A percentile compares a stretch with the other conserved stretches of the same genome.
These are phyloP conservation scores for Clitoria ternatea DNA, from an alignment of 306 rosid species.

Conservation along the genomic window DNA sequence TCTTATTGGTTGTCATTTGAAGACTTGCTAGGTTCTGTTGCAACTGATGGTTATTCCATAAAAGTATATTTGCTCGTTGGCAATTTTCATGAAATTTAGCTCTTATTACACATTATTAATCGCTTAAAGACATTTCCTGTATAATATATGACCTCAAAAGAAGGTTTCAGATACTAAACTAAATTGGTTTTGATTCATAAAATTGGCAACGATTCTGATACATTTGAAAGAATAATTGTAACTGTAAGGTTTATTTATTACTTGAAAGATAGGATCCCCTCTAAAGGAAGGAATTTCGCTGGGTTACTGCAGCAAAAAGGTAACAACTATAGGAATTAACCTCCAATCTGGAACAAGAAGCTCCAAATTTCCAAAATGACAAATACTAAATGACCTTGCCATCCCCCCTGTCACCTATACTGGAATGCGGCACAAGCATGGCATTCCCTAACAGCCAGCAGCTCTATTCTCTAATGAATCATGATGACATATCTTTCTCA, in stretches of 20 bases:
- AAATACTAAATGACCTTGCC: neutral
- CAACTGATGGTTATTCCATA: neutral
- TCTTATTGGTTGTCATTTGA: neutral
- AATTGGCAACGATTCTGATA: neutral
- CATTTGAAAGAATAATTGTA: neutral
- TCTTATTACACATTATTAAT: neutral
- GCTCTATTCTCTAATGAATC: neutral
- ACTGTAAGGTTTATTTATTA: neutral
- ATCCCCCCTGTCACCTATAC: neutral
- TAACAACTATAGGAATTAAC: neutral
- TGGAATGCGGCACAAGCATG: neutral
- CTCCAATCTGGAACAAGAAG: neutral
- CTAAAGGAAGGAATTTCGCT: neutral
- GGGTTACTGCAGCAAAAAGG: neutral
- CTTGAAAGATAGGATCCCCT: neutral
- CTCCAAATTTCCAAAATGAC: neutral
- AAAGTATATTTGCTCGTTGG: neutral
- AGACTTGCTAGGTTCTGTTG: neutral
- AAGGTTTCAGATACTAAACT: neutral
- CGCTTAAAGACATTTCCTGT: neutral
- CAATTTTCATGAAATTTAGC: neutral
- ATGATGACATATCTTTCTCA: neutral
- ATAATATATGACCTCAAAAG: neutral
- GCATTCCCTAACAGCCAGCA: neutral
- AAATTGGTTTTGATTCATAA: neutral